Evolutionary conservation across 2,329 filamentous ascomycete genomes (phyloP).

Genomic region (Fusarium liriodendri): DNA sequence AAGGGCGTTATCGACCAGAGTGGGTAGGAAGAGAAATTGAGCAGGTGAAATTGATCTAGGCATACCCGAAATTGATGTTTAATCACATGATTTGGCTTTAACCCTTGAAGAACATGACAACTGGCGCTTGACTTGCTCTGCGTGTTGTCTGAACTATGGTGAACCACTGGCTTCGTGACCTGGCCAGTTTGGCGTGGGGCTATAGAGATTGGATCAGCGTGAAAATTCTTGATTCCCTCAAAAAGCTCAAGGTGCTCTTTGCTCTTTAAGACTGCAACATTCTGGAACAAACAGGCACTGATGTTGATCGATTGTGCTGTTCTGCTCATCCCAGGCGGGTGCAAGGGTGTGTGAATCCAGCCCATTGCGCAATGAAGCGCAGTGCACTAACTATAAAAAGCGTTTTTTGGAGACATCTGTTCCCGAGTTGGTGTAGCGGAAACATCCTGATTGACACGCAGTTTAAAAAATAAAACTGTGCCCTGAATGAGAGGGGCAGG

Average conservation of each 20-base stretch:
- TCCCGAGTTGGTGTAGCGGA: not conserved
- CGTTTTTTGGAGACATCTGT: rapidly evolving
- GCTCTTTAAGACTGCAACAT: not conserved
- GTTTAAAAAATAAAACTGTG: not conserved
- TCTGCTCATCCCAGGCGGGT: not conserved
- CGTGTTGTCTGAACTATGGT: not conserved
- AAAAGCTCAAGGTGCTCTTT: not conserved
- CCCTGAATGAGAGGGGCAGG: not conserved
- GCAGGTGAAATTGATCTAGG: not conserved
- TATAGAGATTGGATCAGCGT: not conserved
- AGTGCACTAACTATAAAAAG: not conserved
- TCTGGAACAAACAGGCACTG: not conserved
- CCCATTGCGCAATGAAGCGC: not conserved
- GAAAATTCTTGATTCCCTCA: not conserved
- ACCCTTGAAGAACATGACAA: not conserved
- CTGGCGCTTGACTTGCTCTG: not conserved
- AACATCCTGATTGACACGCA: not conserved
- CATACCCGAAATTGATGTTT: not conserved
- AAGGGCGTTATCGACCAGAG: not conserved
- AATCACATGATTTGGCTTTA: not conserved
- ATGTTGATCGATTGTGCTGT: not conserved
- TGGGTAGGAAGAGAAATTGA: not conserved
- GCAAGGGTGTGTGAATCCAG: not conserved
- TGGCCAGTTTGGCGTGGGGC: not conserved
- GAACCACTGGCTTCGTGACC: not conserved